Evolutionary conservation across 305 asterid genomes (phyloP).

Genomic region (Fraxinus velutina): DNA sequence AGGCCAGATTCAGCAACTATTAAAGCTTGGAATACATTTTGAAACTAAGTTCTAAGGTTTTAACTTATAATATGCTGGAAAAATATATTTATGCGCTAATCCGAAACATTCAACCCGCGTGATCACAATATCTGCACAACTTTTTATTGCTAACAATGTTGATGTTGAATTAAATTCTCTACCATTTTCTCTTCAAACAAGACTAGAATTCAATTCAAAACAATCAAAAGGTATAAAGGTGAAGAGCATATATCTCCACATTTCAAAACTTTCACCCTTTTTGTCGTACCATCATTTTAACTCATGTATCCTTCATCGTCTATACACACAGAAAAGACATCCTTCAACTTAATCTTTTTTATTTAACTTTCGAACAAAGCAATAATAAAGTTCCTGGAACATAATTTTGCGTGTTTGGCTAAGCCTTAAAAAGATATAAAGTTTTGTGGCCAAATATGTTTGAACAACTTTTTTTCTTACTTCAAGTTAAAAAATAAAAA

Average conservation of each 20-base stretch:
- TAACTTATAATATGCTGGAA: neutral
- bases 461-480: neutral
- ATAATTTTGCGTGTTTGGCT: neutral
- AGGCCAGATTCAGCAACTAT: neutral
- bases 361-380: neutral
- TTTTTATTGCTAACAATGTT: neutral
- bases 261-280: neutral
- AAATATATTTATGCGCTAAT: neutral
- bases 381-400: neutral
- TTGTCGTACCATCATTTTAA: neutral
- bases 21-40: no score
- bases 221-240: neutral
- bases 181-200: neutral
- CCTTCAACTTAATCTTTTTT: neutral
- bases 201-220: neutral
- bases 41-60: neutral
- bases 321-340: neutral
- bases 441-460: neutral
- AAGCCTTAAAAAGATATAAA: neutral
- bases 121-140: neutral
- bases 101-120: neutral
- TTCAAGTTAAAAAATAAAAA: neutral
- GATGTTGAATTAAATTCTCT: neutral
- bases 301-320: neutral
- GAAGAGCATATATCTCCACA: neutral